phyloP scores from a whole-genome alignment of 208 protist species.

The Crithidia brevicula region DNA sequence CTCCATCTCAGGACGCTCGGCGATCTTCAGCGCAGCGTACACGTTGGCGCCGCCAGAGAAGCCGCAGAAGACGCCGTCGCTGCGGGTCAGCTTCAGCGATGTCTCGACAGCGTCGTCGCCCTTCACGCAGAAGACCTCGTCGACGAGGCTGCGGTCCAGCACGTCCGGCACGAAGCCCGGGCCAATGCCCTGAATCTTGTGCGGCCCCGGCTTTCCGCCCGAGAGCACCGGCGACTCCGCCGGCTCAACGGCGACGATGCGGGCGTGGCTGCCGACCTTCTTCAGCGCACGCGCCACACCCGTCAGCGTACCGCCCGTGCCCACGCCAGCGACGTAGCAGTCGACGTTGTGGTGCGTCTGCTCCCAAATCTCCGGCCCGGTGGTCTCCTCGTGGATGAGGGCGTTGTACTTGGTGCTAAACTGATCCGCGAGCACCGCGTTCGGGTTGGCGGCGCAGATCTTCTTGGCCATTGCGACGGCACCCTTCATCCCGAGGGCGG shows the following conservation, averaged over 20 bases:
- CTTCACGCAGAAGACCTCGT: constrained; percentile 78
- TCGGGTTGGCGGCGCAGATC: constrained; percentile 71
- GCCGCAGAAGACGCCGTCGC: constrained; percentile 86
- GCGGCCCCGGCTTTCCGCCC: constrained; percentile 77
- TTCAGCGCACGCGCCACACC: constrained; percentile 79
- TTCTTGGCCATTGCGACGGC: constrained; percentile 81
- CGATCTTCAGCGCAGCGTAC: constrained; percentile 82
- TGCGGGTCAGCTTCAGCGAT: constrained; percentile 69
- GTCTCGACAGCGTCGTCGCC: constrained; percentile 73
- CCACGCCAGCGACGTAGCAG: constrained; percentile 87
- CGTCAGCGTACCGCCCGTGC: constrained; percentile 88
- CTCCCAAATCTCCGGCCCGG: constrained; percentile 89
- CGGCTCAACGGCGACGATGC: constrained; percentile 86
- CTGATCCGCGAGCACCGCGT: constrained; percentile 84
- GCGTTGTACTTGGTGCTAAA: constrained; percentile 90
- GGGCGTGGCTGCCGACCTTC: constrained; percentile 47
- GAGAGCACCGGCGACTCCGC: constrained; percentile 86
- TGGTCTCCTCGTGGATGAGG: constrained; percentile 89
- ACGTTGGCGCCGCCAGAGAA: constrained; percentile 89
- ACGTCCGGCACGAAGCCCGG: constrained; percentile 89
- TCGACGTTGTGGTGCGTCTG: constrained; percentile 83
- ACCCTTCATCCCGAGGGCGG: constrained; percentile 89
- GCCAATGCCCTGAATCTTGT: constrained; percentile 93
- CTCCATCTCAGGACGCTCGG: constrained; percentile 77
- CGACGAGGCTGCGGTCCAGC: constrained; percentile 62